These are phyloP conservation scores for Tephrocybe sp. DNA, from an alignment of 768 basidiomycete species.

Conservation along the genomic window DNA sequence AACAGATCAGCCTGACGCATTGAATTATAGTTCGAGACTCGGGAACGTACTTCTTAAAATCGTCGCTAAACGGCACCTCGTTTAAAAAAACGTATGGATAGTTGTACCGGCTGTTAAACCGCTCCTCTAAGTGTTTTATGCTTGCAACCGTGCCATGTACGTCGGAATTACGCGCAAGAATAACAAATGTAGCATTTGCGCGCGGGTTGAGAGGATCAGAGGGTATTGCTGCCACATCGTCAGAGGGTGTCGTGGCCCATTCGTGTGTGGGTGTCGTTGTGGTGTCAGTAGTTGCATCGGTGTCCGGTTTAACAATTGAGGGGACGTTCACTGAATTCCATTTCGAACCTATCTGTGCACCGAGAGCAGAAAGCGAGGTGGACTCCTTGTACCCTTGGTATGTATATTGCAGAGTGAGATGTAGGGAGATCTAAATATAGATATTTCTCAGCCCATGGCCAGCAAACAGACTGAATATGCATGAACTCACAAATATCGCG, in stretches of 20 bases:
- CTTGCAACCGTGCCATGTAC: constrained; percentile 55
- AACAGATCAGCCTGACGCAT: not conserved
- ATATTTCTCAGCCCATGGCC: not conserved
- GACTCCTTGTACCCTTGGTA: not conserved
- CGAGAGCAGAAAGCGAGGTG: not conserved
- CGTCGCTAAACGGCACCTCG: constrained; percentile 73
- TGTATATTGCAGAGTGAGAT: not conserved
- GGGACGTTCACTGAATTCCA: not conserved
- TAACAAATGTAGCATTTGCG: constrained; percentile 21
- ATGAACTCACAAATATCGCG: not conserved
- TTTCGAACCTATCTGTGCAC: not conserved
- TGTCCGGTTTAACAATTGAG: not conserved
- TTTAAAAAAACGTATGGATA: constrained; percentile 93
- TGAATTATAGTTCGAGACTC: not conserved
- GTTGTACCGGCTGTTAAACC: constrained; percentile 73
- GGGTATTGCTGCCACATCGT: no score
- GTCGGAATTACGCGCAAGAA: constrained; percentile 67
- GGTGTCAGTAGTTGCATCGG: not conserved
- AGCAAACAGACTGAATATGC: not conserved
- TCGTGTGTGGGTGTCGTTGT: no score
- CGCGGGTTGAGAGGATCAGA: no score
- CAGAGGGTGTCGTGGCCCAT: no score
- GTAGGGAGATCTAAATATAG: not conserved
- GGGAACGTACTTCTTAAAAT: constrained; percentile 62
- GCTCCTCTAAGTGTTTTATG: constrained; percentile 73